Evolutionary conservation across 306 rosid species (phyloP).

Genomic region (Vigna reflexopilosa): DNA sequence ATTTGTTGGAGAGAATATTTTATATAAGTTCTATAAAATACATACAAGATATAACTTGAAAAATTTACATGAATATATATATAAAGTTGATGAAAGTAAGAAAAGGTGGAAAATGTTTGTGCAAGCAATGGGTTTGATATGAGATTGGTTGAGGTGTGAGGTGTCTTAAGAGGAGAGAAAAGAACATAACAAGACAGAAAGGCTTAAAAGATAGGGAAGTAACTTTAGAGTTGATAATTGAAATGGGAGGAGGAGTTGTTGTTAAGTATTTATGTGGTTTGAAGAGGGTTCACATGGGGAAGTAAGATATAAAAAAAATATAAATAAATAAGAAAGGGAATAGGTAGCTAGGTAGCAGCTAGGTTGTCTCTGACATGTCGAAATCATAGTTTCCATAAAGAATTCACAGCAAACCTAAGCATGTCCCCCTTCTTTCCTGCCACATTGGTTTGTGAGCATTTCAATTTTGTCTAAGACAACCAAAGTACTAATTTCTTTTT

Average conservation of each 20-base stretch:
- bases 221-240: slow-evolving; percentile 60
- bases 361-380: slow-evolving; percentile 69
- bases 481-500: slow-evolving; percentile 37
- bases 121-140: background rate
- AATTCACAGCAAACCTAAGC: slow-evolving; percentile 62
- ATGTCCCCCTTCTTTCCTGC: slow-evolving; percentile 60
- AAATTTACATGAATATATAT: too few species aligned
- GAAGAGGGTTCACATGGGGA: slow-evolving; percentile 67
- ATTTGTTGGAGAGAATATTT: too few species aligned
- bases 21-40: too few species aligned
- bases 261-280: too few species aligned
- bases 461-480: slow-evolving; percentile 50
- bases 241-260: slow-evolving; percentile 42
- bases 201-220: slow-evolving; percentile 8
- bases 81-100: too few species aligned
- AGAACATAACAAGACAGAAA: slow-evolving; percentile 55
- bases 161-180: slow-evolving; percentile 80
- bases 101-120: too few species aligned
- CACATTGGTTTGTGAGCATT: slow-evolving; percentile 42
- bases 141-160: slow-evolving; percentile 63
- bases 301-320: slow-evolving; percentile 37
- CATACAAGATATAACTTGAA: too few species aligned
- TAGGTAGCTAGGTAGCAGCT: background rate
- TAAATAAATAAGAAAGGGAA: background rate
- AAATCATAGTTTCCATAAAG: slow-evolving; percentile 67